Base-by-base conservation (phyloP, 2,329 filamentous ascomycete species). In the Phaeomoniella chlamydospora region DNA sequence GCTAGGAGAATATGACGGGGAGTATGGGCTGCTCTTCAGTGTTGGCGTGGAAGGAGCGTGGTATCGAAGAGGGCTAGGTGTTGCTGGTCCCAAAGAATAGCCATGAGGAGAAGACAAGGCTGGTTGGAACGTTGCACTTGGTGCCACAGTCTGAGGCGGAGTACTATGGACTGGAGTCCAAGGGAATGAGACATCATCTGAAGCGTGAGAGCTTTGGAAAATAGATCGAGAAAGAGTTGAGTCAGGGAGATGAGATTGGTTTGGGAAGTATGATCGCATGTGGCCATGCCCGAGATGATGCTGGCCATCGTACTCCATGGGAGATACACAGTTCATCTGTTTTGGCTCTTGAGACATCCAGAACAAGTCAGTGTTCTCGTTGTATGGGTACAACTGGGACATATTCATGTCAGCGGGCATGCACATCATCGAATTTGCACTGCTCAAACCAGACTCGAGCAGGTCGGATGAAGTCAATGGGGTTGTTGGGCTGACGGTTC, bases 121-220 rank as follows among this genome's bases (percentile, higher is more conserved):
- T 3, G 30, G 16, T n/a, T 43, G 45, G 33, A 46, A 47, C 16
- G 45, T 43, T 9, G 41, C 40, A 12, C 41, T 48, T 29, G 46
- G 46, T 17, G 41, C 43, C 4, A 48, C 39, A 5, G 46, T 49
- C 35, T 46, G 38, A 37, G 41, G 37, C 11, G 41, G 42, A 15
- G 42, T 35, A 16, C 9, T 10, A 17, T 34, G 14, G 9, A 18
- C 32, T 4, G 32, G 18, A 6, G 16, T 34, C 32, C 32, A 34
- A 17, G 32, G 32, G 11, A 10, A 17, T 4, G 18, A 16, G 32
- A 15, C 13, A 17, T 34, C 32, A 4, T 34, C 16, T 9, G 32
- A 34, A 4, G 4, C 32, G 9, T 18, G 11, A 9, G 32, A 17
- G 6, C 14, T 10, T 6, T 18, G 16, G 16, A 34, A 34, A n/a